Percentiles rank a stretch among this genome's conserved stretches.
Evolutionary conservation across 2,329 filamentous ascomycete genomes (phyloP).

Genomic region (Cordyceps tenuipes): DNA sequence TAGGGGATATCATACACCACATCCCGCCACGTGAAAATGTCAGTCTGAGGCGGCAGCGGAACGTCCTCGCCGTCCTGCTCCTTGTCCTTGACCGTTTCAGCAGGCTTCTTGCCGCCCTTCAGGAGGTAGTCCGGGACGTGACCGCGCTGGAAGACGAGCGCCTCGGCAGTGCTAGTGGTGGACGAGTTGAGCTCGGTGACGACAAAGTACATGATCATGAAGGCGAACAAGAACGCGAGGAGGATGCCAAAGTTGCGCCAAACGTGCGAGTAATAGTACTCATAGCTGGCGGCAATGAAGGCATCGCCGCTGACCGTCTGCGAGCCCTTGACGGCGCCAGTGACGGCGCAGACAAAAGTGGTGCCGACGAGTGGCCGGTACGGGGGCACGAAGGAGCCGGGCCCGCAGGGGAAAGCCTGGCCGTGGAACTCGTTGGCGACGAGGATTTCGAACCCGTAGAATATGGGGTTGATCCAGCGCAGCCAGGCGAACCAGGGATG

Average conservation of each 20-base stretch:
- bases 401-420: constrained; percentile 47
- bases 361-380: constrained; percentile 34
- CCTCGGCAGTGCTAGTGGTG: constrained; percentile 55
- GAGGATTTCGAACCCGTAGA: constrained; percentile 65
- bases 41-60: constrained; percentile 31
- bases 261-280: constrained; percentile 48
- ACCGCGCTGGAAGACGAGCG: constrained; percentile 57
- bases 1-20: constrained; percentile 66
- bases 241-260: constrained; percentile 66
- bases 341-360: constrained; percentile 44
- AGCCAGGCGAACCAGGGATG: constrained; percentile 70
- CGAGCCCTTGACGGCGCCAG: constrained; percentile 47
- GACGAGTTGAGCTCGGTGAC: constrained; percentile 58
- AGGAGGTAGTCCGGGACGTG: constrained; percentile 37
- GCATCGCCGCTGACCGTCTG: constrained; percentile 50
- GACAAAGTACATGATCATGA: constrained; percentile 55
- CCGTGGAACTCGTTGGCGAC: constrained; percentile 65
- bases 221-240: constrained; percentile 54
- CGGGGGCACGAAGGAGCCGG: constrained; percentile 35
- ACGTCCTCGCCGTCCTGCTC: constrained; percentile 16
- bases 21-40: constrained; percentile 70
- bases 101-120: constrained; percentile 21
- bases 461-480: constrained; percentile 64
- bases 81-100: constrained; percentile 22
- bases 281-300: constrained; percentile 48